Evolutionary conservation across 2,329 filamentous ascomycete species (phyloP), one percentile per base, ranked within the genome.

Genomic region (Pyricularia sp.): DNA sequence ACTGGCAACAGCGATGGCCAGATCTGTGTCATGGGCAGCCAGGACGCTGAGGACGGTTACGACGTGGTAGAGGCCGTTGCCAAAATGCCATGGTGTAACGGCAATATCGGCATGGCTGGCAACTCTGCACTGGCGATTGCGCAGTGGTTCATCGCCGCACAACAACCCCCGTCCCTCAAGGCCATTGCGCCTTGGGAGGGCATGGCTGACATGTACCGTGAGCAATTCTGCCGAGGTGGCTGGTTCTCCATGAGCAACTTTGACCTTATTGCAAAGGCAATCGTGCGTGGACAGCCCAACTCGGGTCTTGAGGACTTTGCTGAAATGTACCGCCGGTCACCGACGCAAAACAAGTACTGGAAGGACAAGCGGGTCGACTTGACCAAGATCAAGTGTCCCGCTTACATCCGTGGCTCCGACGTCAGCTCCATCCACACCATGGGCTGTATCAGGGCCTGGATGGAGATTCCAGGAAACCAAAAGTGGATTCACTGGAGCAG

Each of bases 141-240:
- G 5, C 69, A 71, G 55, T 70, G 69, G 69, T 55, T 40, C 28
- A 66, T 68, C 9, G 67, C 68, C 4, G 60, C 53, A 4, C 64
- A 65, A 55, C 33, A 65, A 9, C 68, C 68, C 13, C 68, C 68
- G 31, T 64, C 60, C 8, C 59, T 66, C 7, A 66, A 67, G 61
- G 66, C 66, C 16, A 67, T 67, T 35, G 65, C 65, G 13, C 66
- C 81, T 72, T 60, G 78, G 78, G 80, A 82, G 68, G 79, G 77
- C 12, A 75, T 71, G 53, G 74, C 74, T 0, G 80, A 82, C 66
- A 68, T 81, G 3, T 82, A 78, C 66, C 75, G 78, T 1, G 79
- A 82, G 67, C 75, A 78, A 30, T 77, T 80, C 66, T 73, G 72
- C 44, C 74, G 79, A 5, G 79, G 79, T 16, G 78, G 78, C 1